Conservation (phyloP, 495 filamentous ascomycete genomes). For the Amorphotheca resinae region DNA sequence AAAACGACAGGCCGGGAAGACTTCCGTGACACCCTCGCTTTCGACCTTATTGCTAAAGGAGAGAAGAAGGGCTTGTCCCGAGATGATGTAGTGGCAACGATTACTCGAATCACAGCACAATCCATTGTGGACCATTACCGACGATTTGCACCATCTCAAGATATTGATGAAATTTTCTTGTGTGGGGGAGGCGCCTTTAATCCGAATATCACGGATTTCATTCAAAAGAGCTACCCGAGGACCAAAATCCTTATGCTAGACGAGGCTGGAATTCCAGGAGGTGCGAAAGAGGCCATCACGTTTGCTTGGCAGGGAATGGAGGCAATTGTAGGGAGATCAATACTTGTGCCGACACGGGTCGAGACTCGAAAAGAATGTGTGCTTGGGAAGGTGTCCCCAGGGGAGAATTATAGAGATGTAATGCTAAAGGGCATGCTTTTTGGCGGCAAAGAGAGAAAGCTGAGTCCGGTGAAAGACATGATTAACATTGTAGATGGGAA, state of each 20-base stretch:
- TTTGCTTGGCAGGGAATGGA: constrained; percentile 47
- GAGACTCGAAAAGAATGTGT: constrained; percentile 36
- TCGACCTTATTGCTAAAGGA: constrained; percentile 34
- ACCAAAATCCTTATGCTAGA: constrained; percentile 41
- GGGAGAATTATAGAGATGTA: constrained; percentile 40
- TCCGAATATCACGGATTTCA: constrained; percentile 40
- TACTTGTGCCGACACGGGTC: constrained; percentile 39
- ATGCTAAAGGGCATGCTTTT: constrained; percentile 38
- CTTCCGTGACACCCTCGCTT: constrained; percentile 40
- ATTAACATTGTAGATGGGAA: constrained; percentile 33
- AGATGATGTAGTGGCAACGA: constrained; percentile 40
- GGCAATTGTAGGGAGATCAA: constrained; percentile 36
- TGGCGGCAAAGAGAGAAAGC: constrained; percentile 29
- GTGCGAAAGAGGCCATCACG: constrained; percentile 45
- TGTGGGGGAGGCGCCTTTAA: constrained; percentile 46
- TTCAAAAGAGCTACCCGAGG: constrained; percentile 35
- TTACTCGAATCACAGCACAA: constrained; percentile 44
- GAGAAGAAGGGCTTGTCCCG: constrained; percentile 30
- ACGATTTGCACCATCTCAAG: constrained; percentile 31
- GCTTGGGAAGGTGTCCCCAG: constrained; percentile 39
- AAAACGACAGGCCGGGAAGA: constrained; percentile 48
- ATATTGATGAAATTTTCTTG: constrained; percentile 46
- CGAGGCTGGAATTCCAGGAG: constrained; percentile 38
- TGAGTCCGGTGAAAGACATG: constrained; percentile 37
- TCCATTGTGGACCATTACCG: constrained; percentile 43